phyloP scores from a whole-genome alignment of 768 basidiomycete species.

The Agaricus bisporus region DNA sequence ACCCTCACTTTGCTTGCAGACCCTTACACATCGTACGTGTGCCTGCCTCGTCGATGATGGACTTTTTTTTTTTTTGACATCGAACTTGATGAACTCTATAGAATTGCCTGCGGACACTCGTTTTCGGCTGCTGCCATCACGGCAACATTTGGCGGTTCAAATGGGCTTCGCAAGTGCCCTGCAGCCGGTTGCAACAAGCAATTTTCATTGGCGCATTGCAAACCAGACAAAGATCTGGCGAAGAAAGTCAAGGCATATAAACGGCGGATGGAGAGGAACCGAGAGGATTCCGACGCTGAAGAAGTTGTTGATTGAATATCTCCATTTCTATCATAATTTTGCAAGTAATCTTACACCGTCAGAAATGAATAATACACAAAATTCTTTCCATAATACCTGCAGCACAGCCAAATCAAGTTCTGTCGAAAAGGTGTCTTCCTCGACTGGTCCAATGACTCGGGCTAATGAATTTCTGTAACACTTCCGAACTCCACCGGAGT shows the following conservation, averaged over 20 bases:
- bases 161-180: constrained; percentile 47
- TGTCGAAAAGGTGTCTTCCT: too few relatives aligned
- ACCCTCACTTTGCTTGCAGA: constrained; percentile 60
- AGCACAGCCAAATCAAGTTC: too few relatives aligned
- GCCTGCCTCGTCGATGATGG: constrained; percentile 2
- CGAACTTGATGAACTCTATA: constrained; percentile 21
- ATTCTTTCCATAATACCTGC: too few relatives aligned
- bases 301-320: constrained; percentile 41
- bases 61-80: not conserved
- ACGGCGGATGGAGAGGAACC: constrained; percentile 44
- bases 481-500: too few relatives aligned
- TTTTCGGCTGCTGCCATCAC: constrained; percentile 71
- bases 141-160: constrained; percentile 44
- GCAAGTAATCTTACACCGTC: not conserved
- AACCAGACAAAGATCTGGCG: constrained; percentile 50
- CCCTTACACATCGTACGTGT: constrained; percentile 76
- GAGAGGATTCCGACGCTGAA: constrained; percentile 56
- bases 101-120: constrained; percentile 70
- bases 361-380: too few relatives aligned
- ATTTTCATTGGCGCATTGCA: constrained; percentile 46
- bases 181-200: constrained; percentile 63
- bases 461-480: too few relatives aligned
- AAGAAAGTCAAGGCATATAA: constrained; percentile 54
- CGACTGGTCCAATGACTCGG: too few relatives aligned
- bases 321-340: not conserved